phyloP scores from a whole-genome alignment of 225 moss, liverwort and hornwort genomes.

The Pseudoscleropodium purum region DNA sequence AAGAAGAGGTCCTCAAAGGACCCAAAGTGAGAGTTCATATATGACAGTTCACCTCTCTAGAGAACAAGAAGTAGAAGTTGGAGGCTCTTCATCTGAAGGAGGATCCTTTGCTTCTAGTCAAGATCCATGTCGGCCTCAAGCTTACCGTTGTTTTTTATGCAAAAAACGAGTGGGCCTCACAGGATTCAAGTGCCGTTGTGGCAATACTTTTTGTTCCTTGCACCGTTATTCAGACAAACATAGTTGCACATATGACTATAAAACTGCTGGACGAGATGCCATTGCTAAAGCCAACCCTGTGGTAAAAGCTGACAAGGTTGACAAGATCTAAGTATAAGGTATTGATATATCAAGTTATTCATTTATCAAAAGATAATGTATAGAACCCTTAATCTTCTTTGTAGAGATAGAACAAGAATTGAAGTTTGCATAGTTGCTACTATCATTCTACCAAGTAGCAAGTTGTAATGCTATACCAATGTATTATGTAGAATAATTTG shows the following conservation, averaged over 20 bases:
- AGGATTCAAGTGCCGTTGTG: slow-evolving; percentile 90
- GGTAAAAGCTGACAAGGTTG: slow-evolving; percentile 82
- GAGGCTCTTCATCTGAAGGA: slow-evolving; percentile 17
- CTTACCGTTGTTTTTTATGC: slow-evolving; percentile 74
- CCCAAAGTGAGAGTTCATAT: slow-evolving; percentile 28
- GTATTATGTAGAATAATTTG: slow-evolving; percentile 32
- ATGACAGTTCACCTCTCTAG: background rate
- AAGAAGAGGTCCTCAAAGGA: slow-evolving; percentile 18
- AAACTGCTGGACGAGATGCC: slow-evolving; percentile 78
- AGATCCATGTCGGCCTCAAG: slow-evolving; percentile 26
- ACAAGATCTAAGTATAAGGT: slow-evolving; percentile 59
- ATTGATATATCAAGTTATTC: no score
- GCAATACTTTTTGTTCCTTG: slow-evolving; percentile 70
- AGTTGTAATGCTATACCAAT: slow-evolving; percentile 11
- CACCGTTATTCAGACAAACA: slow-evolving; percentile 96
- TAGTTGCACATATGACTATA: slow-evolving; percentile 78
- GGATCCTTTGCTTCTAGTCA: slow-evolving; percentile 9
- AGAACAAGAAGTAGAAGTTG: slow-evolving; percentile 17
- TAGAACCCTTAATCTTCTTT: background rate
- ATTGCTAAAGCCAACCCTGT: slow-evolving; percentile 93
- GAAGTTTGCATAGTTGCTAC: background rate
- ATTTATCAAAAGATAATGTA: background rate
- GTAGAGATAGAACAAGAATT: background rate
- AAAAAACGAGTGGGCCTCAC: slow-evolving; percentile 85
- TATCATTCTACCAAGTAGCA: background rate